Evolutionary conservation across 257 asterid species (phyloP).

Genomic region (Solanum pimpinellifolium): DNA sequence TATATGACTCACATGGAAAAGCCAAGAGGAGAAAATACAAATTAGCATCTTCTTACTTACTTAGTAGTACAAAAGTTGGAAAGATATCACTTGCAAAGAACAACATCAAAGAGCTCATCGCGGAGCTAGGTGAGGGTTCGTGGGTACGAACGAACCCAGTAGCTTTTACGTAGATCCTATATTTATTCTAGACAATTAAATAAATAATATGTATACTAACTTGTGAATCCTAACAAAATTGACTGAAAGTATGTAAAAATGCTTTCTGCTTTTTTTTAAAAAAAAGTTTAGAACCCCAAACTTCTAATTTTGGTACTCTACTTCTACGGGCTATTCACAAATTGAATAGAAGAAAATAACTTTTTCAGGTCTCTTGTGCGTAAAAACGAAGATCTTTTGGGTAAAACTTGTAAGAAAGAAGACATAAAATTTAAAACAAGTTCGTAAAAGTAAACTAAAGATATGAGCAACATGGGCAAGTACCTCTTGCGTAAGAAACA

Average conservation of each 20-base stretch:
- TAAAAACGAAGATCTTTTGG: neutral
- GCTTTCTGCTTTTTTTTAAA: no score
- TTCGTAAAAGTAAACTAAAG: neutral
- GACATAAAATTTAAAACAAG: neutral
- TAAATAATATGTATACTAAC: no score
- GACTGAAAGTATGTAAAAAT: no score
- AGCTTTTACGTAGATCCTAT: no score
- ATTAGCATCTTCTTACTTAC: neutral
- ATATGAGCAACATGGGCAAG: neutral
- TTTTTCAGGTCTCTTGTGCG: neutral
- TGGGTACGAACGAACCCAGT: no score
- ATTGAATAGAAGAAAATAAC: neutral
- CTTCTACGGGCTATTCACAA: neutral
- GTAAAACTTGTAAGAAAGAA: neutral
- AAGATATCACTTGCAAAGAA: neutral
- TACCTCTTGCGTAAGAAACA: neutral
- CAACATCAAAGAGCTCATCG: neutral
- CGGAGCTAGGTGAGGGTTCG: no score
- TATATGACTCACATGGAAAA: neutral
- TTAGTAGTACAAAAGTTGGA: neutral
- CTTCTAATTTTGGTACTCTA: no score
- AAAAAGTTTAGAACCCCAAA: no score
- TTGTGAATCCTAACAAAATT: no score
- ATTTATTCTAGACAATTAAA: no score
- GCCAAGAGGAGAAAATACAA: neutral